Conservation (phyloP, 2,329 filamentous ascomycete species). For the Penicillium sp. region DNA sequence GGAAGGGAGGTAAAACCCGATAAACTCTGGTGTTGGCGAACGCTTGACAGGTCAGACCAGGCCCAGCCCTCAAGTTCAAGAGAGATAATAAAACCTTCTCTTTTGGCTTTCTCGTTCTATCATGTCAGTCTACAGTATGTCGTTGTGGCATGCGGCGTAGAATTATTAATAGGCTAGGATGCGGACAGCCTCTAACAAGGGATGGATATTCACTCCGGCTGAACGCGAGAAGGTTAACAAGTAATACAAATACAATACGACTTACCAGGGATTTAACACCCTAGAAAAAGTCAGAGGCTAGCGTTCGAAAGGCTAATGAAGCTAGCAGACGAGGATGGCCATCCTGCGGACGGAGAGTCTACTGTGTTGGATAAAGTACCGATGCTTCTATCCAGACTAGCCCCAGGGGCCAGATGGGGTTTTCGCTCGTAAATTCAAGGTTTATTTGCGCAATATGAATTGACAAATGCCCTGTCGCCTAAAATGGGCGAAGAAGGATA, state of each 20-base stretch:
- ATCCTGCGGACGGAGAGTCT: neutral
- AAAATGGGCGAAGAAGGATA: neutral
- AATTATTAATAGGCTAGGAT: neutral
- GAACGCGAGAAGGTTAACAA: neutral
- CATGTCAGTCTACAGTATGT: neutral
- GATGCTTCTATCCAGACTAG: neutral
- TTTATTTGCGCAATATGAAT: neutral
- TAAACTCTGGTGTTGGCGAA: slow-evolving; percentile 7
- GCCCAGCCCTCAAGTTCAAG: too few relatives aligned
- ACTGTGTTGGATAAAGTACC: neutral
- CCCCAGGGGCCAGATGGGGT: neutral
- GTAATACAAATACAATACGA: slow-evolving; percentile 1
- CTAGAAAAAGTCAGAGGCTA: neutral
- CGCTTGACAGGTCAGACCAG: slow-evolving; percentile 22
- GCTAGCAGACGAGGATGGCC: neutral
- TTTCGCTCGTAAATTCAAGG: neutral
- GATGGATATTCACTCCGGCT: slow-evolving; percentile 6
- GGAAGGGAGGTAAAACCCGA: slow-evolving; percentile 8
- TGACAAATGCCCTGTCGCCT: neutral
- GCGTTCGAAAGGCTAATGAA: neutral
- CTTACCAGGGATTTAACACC: neutral
- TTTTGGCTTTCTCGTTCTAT: neutral
- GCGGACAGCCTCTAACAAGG: slow-evolving; percentile 21
- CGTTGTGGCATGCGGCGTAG: neutral
- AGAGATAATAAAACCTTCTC: neutral